Evolutionary conservation across 441 rosid genomes (phyloP), one percentile per base, ranked within the genome.

Genomic region (Arabidopsis lyrata): DNA sequence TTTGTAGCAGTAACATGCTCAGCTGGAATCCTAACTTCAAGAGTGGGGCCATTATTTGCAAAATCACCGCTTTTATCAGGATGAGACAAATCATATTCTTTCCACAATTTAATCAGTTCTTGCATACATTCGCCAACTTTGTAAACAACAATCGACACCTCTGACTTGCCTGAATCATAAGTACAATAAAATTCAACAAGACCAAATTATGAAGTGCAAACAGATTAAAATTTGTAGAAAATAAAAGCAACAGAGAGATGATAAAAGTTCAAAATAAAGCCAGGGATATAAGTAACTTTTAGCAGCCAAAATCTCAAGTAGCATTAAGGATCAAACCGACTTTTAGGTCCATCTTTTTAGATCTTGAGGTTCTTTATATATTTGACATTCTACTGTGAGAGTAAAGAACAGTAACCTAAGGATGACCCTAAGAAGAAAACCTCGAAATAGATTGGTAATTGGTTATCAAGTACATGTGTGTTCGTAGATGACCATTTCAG

Each of bases 41-140:
- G 95, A 78, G 95, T 92, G 56, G 99, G 98, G 39, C 98, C 95
- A 80, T 66, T 85, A 77, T 62, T 83, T 63, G 82, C 75, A 68
- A 82, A 82, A 74, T 89, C 93, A 61, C 89, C 88, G 73, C 82
- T 87, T 83, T 89, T 88, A 64, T 89, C 93, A 75, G 86, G 75
- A 68, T 89, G 91, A 44, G 92, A 83, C 62, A 85, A 70, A 67
- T 89, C 91, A 81, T 85, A 85, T 75, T 93, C 99, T 83, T 78
- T 86, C 99, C 98, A 96, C 75, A 93, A 66, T 87, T 92, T 93
- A 79, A 96, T 81, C 80, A 96, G 82, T 73, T 96, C 98, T 91
- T 89, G 98, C 98, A 93, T 90, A 83, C 98, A 96, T 86, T 92
- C 97, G 42, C 99, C 97, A 78, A 90, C 98, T 88, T 93, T 96